Percentiles rank a stretch among this genome's conserved stretches.
Conservation (phyloP, 495 filamentous ascomycete genomes). For the Staphylotrichum longicolle region DNA sequence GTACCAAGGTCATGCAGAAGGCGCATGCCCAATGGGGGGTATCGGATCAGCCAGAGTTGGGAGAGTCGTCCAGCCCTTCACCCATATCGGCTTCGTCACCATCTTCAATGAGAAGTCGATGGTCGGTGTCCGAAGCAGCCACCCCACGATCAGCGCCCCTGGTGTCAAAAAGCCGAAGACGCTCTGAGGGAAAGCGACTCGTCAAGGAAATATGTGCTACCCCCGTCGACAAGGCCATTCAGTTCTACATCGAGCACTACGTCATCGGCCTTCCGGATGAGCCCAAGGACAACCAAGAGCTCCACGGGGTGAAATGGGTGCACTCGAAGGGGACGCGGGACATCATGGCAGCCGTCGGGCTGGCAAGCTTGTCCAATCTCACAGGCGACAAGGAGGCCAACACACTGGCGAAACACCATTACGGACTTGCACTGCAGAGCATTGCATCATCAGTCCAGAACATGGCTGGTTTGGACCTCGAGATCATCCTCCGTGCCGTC, state of each 20-base stretch:
- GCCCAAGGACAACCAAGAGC: slow-evolving; percentile 36
- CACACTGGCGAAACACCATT: slow-evolving; percentile 41
- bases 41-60: slow-evolving; percentile 18
- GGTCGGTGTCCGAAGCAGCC: slow-evolving; percentile 16
- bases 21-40: slow-evolving; percentile 55
- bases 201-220: slow-evolving; percentile 28
- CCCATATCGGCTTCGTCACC: slow-evolving; percentile 23
- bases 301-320: slow-evolving; percentile 28
- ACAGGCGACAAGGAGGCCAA: slow-evolving; percentile 43
- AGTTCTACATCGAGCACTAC: slow-evolving; percentile 50
- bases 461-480: slow-evolving; percentile 27
- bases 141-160: slow-evolving; percentile 4
- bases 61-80: slow-evolving; percentile 33
- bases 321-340: slow-evolving; percentile 33
- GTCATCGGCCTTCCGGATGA: slow-evolving; percentile 49
- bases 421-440: slow-evolving; percentile 40
- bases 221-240: slow-evolving; percentile 43
- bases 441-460: slow-evolving; percentile 38
- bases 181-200: slow-evolving; percentile 3
- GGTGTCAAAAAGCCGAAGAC: background rate
- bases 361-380: slow-evolving; percentile 46
- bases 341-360: slow-evolving; percentile 47
- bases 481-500: slow-evolving; percentile 35
- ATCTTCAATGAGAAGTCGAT: slow-evolving; percentile 12
- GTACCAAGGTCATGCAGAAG: slow-evolving; percentile 62